A percentile compares a stretch with the other conserved stretches of the same genome.
Conservation (phyloP, 352 stramenopile genomes). For the Phytophthora litchii region DNA sequence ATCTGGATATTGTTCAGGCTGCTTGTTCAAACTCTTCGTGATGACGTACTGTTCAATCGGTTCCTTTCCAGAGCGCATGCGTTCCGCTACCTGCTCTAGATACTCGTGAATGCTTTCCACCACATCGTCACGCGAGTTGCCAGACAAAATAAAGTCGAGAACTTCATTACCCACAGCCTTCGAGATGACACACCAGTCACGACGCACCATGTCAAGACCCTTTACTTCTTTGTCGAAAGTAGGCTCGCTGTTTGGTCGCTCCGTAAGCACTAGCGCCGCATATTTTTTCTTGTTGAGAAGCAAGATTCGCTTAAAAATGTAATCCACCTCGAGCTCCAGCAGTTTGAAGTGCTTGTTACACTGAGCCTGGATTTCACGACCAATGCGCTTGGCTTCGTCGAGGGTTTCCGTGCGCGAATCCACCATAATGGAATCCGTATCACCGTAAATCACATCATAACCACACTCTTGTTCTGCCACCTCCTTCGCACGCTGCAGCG, state of each 20-base stretch:
- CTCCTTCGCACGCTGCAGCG: constrained; percentile 97
- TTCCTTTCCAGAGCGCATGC: constrained; percentile 95
- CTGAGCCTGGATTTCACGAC: constrained; percentile 95
- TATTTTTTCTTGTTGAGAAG: constrained; percentile 99
- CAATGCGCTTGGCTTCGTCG: constrained; percentile 94
- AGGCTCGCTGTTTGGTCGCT: constrained; percentile 61
- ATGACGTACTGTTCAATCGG: constrained; percentile 98
- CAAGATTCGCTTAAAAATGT: constrained; percentile 99
- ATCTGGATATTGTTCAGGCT: constrained; percentile 98
- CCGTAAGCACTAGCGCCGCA: constrained; percentile 95
- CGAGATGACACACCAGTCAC: constrained; percentile 98
- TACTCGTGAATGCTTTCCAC: constrained; percentile 98
- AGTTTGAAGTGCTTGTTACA: constrained; percentile 99
- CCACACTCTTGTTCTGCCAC: constrained; percentile 96
- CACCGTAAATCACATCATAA: constrained; percentile 99
- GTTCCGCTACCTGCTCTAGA: constrained; percentile 89
- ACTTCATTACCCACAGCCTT: constrained; percentile 97
- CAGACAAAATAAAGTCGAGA: constrained; percentile 97
- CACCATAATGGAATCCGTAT: constrained; percentile 99
- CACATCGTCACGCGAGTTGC: constrained; percentile 93
- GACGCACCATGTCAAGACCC: constrained; percentile 97
- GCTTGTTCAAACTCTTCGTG: constrained; percentile 99
- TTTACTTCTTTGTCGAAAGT: constrained; percentile 98
- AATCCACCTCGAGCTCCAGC: constrained; percentile 99
- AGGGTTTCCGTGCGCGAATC: constrained; percentile 93